A percentile compares a stretch with the other conserved stretches of the same genome.
Evolutionary conservation across 1,284 basidiomycete genomes (phyloP).

Genomic region (Ustilago tritici): DNA sequence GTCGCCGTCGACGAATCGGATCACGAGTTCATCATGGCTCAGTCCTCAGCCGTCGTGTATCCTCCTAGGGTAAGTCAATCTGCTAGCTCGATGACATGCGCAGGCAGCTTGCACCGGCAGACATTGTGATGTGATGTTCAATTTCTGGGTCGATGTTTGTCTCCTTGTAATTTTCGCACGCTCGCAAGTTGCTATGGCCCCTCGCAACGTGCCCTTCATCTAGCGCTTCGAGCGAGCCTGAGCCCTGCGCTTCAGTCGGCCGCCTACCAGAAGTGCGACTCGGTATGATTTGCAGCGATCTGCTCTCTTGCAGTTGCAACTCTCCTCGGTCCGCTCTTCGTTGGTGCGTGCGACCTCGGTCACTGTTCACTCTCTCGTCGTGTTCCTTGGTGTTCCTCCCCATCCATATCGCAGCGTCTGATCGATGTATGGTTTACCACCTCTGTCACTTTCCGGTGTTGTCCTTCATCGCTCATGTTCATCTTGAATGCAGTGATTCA

Average conservation of each 20-base stretch:
- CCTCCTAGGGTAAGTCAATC: constrained; percentile 8
- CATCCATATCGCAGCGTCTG: background rate
- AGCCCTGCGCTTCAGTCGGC: background rate
- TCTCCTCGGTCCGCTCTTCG: background rate
- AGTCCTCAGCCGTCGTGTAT: constrained; percentile 12
- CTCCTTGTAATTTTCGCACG: background rate
- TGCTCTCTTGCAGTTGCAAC: background rate
- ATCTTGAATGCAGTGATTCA: background rate
- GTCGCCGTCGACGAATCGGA: background rate
- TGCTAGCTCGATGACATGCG: too few species aligned
- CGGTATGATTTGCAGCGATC: background rate
- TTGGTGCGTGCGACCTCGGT: background rate
- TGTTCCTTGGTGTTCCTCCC: background rate
- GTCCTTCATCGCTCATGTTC: background rate
- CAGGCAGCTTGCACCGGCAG: too few species aligned
- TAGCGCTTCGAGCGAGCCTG: constrained; percentile 20
- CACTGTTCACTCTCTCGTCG: background rate
- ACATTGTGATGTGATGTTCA: too few species aligned
- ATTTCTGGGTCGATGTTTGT: too few species aligned
- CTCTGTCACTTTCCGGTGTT: background rate
- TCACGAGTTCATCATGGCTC: background rate
- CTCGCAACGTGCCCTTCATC: background rate
- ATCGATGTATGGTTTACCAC: background rate
- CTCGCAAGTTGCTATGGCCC: constrained; percentile 9
- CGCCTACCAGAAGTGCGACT: background rate